These are phyloP conservation scores for Neurospora sp. DNA, from an alignment of 495 filamentous ascomycete species.

Conservation along the genomic window DNA sequence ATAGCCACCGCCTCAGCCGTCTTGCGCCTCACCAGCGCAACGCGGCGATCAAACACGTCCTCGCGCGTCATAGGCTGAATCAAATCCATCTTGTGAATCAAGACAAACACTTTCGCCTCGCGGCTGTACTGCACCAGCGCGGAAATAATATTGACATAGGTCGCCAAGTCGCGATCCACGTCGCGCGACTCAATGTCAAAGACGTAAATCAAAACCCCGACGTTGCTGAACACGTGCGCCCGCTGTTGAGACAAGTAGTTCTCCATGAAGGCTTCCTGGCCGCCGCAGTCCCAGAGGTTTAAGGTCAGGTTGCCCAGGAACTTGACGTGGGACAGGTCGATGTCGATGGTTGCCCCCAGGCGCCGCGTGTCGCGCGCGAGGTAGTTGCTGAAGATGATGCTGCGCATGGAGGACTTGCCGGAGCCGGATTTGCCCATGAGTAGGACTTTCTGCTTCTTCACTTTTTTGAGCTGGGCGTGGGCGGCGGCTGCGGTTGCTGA, in stretches of 20 bases:
- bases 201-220: conserved; percentile 96
- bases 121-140: conserved; percentile 79
- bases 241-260: conserved; percentile 92
- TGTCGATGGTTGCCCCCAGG: conserved; percentile 94
- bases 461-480: conserved; percentile 37
- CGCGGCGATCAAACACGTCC: conserved; percentile 70
- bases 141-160: conserved; percentile 74
- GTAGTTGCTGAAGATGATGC: conserved; percentile 97
- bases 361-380: conserved; percentile 91
- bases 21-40: conserved; percentile 58
- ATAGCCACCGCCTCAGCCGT: conserved; percentile 55
- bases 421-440: conserved; percentile 88
- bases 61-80: conserved; percentile 69
- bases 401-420: conserved; percentile 99
- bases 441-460: conserved; percentile 52
- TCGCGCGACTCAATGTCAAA: conserved; percentile 97
- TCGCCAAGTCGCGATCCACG: conserved; percentile 80
- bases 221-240: conserved; percentile 88
- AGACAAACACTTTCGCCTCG: conserved; percentile 74
- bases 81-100: conserved; percentile 99
- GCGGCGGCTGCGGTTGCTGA: not conserved
- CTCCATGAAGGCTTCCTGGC: conserved; percentile 97
- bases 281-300: conserved; percentile 98
- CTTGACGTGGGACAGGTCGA: conserved; percentile 94
- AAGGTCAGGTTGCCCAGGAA: conserved; percentile 95